Evolutionary conservation across 2,329 filamentous ascomycete species (phyloP).

Genomic region (Cercospora citrullina): DNA sequence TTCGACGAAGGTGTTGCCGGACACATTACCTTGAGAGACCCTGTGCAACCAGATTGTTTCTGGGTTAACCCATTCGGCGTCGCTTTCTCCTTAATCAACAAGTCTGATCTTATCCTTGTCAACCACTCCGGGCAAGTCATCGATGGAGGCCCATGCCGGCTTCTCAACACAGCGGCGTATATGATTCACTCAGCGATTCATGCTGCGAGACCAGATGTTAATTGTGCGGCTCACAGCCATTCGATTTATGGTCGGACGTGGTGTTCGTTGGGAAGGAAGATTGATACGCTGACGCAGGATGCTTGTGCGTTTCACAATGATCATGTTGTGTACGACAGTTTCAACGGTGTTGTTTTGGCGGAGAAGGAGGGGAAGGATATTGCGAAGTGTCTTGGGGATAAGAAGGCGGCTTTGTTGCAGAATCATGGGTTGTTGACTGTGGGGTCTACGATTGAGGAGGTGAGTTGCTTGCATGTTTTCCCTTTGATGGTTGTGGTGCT

Average conservation of each 20-base stretch:
- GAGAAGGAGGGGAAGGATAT: constrained; percentile 49
- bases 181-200: constrained; percentile 50
- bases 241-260: constrained; percentile 48
- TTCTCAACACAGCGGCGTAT: constrained; percentile 50
- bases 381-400: constrained; percentile 42
- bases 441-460: constrained; percentile 45
- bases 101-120: constrained; percentile 50
- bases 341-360: constrained; percentile 50
- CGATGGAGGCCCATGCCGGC: constrained; percentile 42
- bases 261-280: constrained; percentile 44
- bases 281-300: constrained; percentile 51
- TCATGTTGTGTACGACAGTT: constrained; percentile 45
- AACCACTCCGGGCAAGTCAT: constrained; percentile 47
- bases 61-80: constrained; percentile 45
- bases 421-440: constrained; percentile 51
- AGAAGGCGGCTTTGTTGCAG: constrained; percentile 46
- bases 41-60: constrained; percentile 36
- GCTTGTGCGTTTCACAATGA: constrained; percentile 46
- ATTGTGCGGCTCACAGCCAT: constrained; percentile 49
- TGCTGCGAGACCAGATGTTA: constrained; percentile 46
- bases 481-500: background rate
- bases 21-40: constrained; percentile 47
- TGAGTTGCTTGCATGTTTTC: background rate
- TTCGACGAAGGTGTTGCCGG: constrained; percentile 46
- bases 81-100: constrained; percentile 47